Conservation (phyloP, 768 basidiomycete genomes). For the Russula virescens region DNA sequence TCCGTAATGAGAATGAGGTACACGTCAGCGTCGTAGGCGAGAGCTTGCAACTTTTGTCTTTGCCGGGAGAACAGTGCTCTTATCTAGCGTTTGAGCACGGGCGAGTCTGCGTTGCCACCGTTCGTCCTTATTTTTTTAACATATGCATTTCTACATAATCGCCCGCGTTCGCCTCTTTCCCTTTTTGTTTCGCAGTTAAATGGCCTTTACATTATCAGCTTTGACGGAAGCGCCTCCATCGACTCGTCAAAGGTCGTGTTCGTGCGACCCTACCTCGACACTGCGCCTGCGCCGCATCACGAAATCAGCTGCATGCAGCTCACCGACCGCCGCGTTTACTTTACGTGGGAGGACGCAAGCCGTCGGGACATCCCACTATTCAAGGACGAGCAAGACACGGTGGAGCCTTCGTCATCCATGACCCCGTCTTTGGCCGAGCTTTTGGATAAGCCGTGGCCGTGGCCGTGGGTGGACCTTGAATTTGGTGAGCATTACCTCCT, state of each 20-base stretch:
- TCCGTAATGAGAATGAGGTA: slow-evolving; percentile 21
- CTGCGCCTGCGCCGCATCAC: neutral
- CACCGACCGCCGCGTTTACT: slow-evolving; percentile 23
- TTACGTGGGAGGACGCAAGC: slow-evolving; percentile 18
- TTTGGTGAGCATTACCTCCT: neutral
- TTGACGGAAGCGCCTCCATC: neutral
- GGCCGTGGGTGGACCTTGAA: neutral
- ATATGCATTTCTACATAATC: no score
- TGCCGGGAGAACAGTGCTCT: neutral
- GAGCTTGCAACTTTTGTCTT: neutral
- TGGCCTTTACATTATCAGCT: slow-evolving; percentile 15
- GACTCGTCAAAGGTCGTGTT: neutral
- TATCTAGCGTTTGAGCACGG: slow-evolving; percentile 23
- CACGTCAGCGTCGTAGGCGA: neutral
- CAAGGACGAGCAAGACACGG: neutral
- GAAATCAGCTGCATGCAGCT: slow-evolving; percentile 22
- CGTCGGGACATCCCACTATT: slow-evolving; percentile 13
- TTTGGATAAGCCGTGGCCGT: neutral
- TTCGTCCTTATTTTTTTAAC: neutral
- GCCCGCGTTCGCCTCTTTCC: no score
- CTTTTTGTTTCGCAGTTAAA: neutral
- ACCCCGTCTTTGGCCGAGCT: neutral
- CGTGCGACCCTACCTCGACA: slow-evolving; percentile 2
- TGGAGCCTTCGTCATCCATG: neutral
- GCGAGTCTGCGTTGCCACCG: slow-evolving; percentile 21